A percentile compares a stretch with the other conserved stretches of the same genome.
Conservation (phyloP, 148 eudicot species). For the Limonium bicolor region DNA sequence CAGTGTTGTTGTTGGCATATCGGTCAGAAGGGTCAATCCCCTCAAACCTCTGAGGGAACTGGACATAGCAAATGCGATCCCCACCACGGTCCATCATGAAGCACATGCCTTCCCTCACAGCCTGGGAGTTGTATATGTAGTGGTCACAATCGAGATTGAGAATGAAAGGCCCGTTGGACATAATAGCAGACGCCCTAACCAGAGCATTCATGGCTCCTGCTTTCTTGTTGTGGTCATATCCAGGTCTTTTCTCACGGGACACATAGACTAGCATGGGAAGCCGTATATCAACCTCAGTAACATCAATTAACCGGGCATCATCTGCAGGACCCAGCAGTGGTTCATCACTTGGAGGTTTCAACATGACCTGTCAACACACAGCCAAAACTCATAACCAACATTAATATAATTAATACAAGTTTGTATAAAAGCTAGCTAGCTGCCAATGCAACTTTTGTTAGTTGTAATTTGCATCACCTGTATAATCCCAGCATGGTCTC, state of each 20-base stretch:
- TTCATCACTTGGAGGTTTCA: constrained; percentile 78
- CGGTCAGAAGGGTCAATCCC: constrained; percentile 85
- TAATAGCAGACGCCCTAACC: constrained; percentile 83
- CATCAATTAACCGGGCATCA: constrained; percentile 33
- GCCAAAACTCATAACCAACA: too few species aligned
- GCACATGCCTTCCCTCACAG: constrained; percentile 88
- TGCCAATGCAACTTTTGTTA: too few species aligned
- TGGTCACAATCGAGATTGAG: constrained; percentile 82
- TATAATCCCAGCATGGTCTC: constrained; percentile 92
- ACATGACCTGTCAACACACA: constrained; percentile 77
- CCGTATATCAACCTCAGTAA: constrained; percentile 70
- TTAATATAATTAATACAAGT: too few species aligned
- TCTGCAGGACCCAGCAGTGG: constrained; percentile 41
- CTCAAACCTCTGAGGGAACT: constrained; percentile 80
- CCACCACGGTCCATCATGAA: constrained; percentile 94
- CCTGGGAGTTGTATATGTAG: constrained; percentile 80
- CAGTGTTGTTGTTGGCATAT: constrained; percentile 86
- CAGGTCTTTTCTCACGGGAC: constrained; percentile 79
- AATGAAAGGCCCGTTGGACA: constrained; percentile 84
- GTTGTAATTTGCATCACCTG: too few species aligned
- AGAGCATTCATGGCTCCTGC: constrained; percentile 97
- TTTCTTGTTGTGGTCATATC: constrained; percentile 92
- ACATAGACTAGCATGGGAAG: constrained; percentile 93
- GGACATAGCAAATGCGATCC: constrained; percentile 75
- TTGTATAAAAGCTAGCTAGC: too few species aligned